These are phyloP conservation scores for Aspergillus sparsus DNA, from an alignment of 495 filamentous ascomycete genomes.

Conservation along the genomic window DNA sequence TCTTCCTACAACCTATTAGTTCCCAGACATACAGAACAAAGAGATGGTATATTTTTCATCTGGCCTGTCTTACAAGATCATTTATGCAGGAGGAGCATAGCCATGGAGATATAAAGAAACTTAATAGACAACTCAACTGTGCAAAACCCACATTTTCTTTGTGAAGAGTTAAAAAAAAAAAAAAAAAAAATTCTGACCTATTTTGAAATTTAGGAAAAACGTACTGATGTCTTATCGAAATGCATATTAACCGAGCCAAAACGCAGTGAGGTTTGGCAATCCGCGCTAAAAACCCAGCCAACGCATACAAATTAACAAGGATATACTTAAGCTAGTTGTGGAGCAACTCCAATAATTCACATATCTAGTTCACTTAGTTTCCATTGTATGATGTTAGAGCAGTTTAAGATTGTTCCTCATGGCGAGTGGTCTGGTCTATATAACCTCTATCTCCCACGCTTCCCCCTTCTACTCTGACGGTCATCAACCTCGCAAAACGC, in stretches of 20 bases:
- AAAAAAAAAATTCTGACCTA: background rate
- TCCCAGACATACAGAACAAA: too few species aligned
- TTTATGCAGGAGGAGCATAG: too few species aligned
- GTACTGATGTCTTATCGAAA: conserved; percentile 73
- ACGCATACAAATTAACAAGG: conserved; percentile 68
- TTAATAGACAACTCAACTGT: too few species aligned
- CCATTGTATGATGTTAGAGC: background rate
- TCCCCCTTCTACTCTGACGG: too few species aligned
- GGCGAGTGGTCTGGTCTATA: too few species aligned
- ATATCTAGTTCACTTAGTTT: background rate
- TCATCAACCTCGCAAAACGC: too few species aligned
- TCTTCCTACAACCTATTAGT: too few species aligned
- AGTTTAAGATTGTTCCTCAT: too few species aligned
- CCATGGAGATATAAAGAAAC: too few species aligned
- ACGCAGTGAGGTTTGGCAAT: conserved; percentile 93
- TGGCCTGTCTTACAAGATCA: too few species aligned
- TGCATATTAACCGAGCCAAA: conserved; percentile 76
- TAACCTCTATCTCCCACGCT: too few species aligned
- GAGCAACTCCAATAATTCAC: conserved; percentile 24
- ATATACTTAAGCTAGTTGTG: conserved; percentile 78
- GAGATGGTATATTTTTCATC: too few species aligned
- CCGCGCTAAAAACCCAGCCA: conserved; percentile 82
- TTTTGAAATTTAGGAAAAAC: conserved; percentile 64
- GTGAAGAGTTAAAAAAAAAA: background rate
- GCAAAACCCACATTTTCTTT: background rate